phyloP scores from a whole-genome alignment of 1,284 basidiomycete species.

The Peniophora sp. region DNA sequence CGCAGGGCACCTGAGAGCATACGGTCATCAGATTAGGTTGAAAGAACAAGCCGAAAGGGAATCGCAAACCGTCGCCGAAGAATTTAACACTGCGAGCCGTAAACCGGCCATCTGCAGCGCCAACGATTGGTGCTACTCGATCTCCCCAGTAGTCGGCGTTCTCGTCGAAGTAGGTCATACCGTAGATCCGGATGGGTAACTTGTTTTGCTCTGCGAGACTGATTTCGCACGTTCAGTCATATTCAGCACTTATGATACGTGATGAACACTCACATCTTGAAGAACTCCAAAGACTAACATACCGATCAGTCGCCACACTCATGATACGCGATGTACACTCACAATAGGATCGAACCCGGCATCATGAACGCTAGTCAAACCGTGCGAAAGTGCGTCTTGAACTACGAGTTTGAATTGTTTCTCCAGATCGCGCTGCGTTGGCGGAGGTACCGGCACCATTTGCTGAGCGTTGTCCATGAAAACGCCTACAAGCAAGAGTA shows the following conservation, averaged over 20 bases:
- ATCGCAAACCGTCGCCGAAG: conserved; percentile 69
- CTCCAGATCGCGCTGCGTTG: conserved; percentile 57
- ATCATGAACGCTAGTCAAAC: conserved; percentile 80
- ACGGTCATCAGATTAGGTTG: conserved; percentile 4
- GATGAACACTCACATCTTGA: conserved; percentile 43
- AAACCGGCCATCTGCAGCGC: conserved; percentile 51
- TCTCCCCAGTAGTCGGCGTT: conserved; percentile 74
- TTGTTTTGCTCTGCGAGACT: conserved; percentile 54
- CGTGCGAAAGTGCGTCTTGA: conserved; percentile 58
- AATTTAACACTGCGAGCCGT: conserved; percentile 82
- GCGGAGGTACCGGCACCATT: conserved; percentile 52
- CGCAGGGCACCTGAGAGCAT: conserved; percentile 69
- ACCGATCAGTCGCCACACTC: no score
- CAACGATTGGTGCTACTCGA: conserved; percentile 46
- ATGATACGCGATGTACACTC: conserved; percentile 7
- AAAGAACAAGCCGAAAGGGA: conserved; percentile 6
- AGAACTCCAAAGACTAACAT: conserved; percentile 70
- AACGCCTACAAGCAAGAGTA: conserved; percentile 35
- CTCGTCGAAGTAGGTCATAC: conserved; percentile 68
- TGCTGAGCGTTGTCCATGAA: conserved; percentile 69
- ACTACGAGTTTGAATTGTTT: conserved; percentile 59
- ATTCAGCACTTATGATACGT: background rate
- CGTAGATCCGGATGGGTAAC: conserved; percentile 68
- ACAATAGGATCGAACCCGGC: conserved; percentile 70
- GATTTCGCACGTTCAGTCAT: conserved; percentile 1